Percentiles rank a stretch among this genome's conserved stretches.
Evolutionary conservation across 768 basidiomycete species (phyloP).

Genomic region (Cystofilobasidium ferigula): DNA sequence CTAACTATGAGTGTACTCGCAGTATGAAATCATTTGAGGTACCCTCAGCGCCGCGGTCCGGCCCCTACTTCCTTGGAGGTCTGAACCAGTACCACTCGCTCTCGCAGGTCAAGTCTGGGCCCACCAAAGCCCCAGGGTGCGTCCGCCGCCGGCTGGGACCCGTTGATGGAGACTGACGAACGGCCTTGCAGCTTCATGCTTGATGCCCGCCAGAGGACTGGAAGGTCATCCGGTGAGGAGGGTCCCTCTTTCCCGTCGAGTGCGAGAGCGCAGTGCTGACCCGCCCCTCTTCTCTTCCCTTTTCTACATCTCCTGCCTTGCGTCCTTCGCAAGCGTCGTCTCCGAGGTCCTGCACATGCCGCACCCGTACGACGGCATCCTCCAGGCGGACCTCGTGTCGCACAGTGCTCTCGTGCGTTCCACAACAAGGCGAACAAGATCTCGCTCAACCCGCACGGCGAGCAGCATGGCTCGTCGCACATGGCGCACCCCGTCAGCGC

Average conservation of each 20-base stretch:
- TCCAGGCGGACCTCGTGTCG: constrained; percentile 52
- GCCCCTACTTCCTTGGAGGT: no score
- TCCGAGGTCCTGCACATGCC: constrained; percentile 73
- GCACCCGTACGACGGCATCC: constrained; percentile 78
- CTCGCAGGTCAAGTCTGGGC: constrained; percentile 44
- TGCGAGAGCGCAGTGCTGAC: not conserved
- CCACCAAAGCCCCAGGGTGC: constrained; percentile 62
- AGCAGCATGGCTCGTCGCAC: constrained; percentile 16
- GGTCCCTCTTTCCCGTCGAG: not conserved
- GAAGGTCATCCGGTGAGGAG: constrained; percentile 77
- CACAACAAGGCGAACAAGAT: constrained; percentile 25
- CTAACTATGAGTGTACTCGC: no score
- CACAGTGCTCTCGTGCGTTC: constrained; percentile 24
- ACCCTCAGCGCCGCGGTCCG: no score
- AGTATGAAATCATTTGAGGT: no score
- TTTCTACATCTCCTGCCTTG: not conserved
- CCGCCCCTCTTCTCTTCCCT: no score
- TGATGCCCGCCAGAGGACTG: constrained; percentile 98
- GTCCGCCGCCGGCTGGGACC: no score
- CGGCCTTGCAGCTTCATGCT: constrained; percentile 39
- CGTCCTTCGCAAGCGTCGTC: constrained; percentile 48
- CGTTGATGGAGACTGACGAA: no score
- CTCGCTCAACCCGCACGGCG: constrained; percentile 20
- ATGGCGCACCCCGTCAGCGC: constrained; percentile 2
- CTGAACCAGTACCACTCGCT: not conserved